Evolutionary conservation across 164 flowering plant genomes (phyloP), one percentile per base, ranked within the genome.

Genomic region (Vitis rotundifolia): DNA sequence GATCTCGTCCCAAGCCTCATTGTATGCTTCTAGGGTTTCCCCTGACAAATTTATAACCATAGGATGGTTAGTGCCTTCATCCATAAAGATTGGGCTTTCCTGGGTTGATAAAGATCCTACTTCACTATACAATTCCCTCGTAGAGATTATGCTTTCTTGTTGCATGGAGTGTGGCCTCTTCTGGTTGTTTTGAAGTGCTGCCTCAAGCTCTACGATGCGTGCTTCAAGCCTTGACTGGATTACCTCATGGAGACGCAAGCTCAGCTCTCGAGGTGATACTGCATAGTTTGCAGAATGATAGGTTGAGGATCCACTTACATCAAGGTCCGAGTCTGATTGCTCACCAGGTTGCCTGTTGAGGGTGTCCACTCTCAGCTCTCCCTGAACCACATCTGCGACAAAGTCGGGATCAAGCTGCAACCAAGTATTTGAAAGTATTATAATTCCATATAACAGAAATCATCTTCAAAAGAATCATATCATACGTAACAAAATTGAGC

Each of bases 201-300:
- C 59, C 74, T 92, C 92, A 2, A 92, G 94, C 73, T 92, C 94
- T 58, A 37, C 71, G 60, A 90, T 78, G 14, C 89, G 90, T 26
- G 81, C 79, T 80, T 86, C 88, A 26, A 92, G 86, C 77, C 89
- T 82, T 62, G 89, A 84, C 71, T 85, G 83, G 72, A 92, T 80
- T 70, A 87, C 85, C 73, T 90, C 87, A 58, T 87, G 94, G 15
- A 92, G 77, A 5, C 89, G 91, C 76, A 90, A 56, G 74, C 88
- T 87, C 61, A 92, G 82, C 63, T 90, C 90, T 63, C 71, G 69
- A 49, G 97, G 92, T 14, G 91, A 87, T 11, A 90, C 92, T 3
- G 88, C 84, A 69, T 61, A 75, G 55, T 77, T 77, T 29, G 44
- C 63, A 44, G 79, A 37, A 4, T 68, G 61, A 66, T 44, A 47